These are phyloP conservation scores for Phaeosphaeriaceae sp. DNA, from an alignment of 2,329 filamentous ascomycete species.

Conservation along the genomic window DNA sequence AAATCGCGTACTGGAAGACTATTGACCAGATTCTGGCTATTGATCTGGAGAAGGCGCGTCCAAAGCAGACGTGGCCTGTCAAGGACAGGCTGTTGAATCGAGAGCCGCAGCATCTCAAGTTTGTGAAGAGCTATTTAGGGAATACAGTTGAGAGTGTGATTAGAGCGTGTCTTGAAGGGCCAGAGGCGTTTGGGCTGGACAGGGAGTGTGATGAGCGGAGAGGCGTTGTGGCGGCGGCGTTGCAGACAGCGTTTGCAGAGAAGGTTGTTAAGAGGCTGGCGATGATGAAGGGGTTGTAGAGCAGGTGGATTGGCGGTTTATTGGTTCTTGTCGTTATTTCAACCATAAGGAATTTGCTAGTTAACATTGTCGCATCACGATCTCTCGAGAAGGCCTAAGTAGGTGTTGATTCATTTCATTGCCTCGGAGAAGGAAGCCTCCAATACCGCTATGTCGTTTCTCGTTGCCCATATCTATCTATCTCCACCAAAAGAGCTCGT, in stretches of 20 bases:
- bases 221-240: conserved; percentile 32
- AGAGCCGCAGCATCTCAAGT: conserved; percentile 21
- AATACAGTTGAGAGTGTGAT: conserved; percentile 33
- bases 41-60: conserved; percentile 41
- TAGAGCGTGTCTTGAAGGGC: conserved; percentile 39
- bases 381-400: background rate
- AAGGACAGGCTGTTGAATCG: conserved; percentile 36
- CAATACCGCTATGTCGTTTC: conserved; percentile 14
- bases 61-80: conserved; percentile 49
- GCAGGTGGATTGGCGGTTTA: background rate
- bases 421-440: conserved; percentile 13
- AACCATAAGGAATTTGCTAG: too few relatives aligned
- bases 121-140: conserved; percentile 36
- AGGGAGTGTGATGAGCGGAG: conserved; percentile 38
- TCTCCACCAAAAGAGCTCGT: conserved; percentile 6
- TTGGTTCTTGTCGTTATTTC: too few relatives aligned
- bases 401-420: conserved; percentile 18
- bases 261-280: conserved; percentile 38
- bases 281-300: conserved; percentile 28
- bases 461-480: conserved; percentile 15
- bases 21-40: conserved; percentile 55
- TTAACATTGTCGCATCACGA: background rate
- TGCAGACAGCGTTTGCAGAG: conserved; percentile 42
- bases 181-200: conserved; percentile 35
- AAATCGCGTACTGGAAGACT: conserved; percentile 61